Evolutionary conservation across 495 filamentous ascomycete species (phyloP).

Genomic region (Hypoxylon cercidicola): DNA sequence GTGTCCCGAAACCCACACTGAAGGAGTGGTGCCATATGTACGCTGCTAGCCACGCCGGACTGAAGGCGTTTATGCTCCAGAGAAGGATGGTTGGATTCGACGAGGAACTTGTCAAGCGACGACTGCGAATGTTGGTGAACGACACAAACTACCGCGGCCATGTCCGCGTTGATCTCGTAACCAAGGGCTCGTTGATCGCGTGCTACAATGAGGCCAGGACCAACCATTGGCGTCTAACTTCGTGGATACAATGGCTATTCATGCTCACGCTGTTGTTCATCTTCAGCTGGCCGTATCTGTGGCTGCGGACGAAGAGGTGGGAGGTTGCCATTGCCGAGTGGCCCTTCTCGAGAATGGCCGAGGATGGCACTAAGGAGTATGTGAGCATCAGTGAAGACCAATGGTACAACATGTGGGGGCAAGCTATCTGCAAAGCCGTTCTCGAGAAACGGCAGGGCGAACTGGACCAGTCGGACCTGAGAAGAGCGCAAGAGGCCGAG

Average conservation of each 20-base stretch:
- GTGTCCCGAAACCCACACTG: conserved; percentile 54
- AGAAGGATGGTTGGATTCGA: conserved; percentile 65
- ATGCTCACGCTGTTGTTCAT: conserved; percentile 69
- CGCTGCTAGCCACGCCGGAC: conserved; percentile 56
- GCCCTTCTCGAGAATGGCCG: conserved; percentile 54
- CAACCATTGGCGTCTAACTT: conserved; percentile 66
- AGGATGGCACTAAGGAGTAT: conserved; percentile 51
- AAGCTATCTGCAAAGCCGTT: conserved; percentile 54
- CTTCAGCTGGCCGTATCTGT: conserved; percentile 71
- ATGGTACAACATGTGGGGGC: conserved; percentile 59
- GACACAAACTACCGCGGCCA: conserved; percentile 70
- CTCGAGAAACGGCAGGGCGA: conserved; percentile 52
- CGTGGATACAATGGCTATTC: conserved; percentile 68
- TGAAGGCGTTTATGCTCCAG: conserved; percentile 63
- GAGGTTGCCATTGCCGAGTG: conserved; percentile 66
- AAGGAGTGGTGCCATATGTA: conserved; percentile 67
- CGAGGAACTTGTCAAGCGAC: conserved; percentile 52
- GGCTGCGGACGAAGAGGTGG: conserved; percentile 69
- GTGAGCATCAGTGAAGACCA: conserved; percentile 58
- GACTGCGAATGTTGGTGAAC: conserved; percentile 60
- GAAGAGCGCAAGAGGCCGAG: conserved; percentile 48
- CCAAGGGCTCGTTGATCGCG: conserved; percentile 57
- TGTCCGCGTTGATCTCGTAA: conserved; percentile 62
- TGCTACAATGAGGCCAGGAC: conserved; percentile 65
- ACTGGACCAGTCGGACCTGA: conserved; percentile 54